Base-by-base conservation (phyloP, 2,329 filamentous ascomycete genomes). In the Sporothrix inflata region DNA sequence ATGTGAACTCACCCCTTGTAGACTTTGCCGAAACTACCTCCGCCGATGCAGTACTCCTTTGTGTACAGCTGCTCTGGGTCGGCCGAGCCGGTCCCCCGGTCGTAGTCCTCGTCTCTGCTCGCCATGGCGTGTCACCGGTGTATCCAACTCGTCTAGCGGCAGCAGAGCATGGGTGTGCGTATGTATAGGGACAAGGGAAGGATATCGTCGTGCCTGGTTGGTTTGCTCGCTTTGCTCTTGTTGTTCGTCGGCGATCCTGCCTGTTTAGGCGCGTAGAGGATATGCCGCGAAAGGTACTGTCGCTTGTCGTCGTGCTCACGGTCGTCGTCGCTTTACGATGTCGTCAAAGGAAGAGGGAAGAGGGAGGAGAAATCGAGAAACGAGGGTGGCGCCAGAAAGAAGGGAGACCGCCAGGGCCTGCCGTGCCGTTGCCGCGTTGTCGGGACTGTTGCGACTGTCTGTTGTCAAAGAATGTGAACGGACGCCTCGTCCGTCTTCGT, bases 1-100 rank as follows among this genome's bases (percentile, higher is more conserved):
- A 34, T 34, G 30, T 30, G 1, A 9, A 66, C 84, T 74, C 86
- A 94, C 93, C 96, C 96, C 88, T 98, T 98, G 88, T 95, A 99
- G 74, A 99, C 96, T 83, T 97, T 97, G 79, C 96, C 96, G 84
- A 99, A 99, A 82, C 95, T 98, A 74, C 96, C 96, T 77, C 96
- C 96, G 77, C 96, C 92, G 82, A 96, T 95, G 84, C 92, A 94
- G 80, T 90, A 93, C 82, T 96, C 93, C 83, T 97, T 98, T 74
- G 93, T 97, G 82, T 98, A 99, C 70, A 98, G 87, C 74, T 91
- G 89, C 83, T 97, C 94, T 3, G 96, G 96, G 82, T 98, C 95
- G 71, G 93, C 87, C 47, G 85, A 84, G 79, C 87, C 87, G 74
- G 87, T 85, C 75, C 77, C 76, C 61, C 83, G 82, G 51, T 85